phyloP scores from a whole-genome alignment of 371 early-diverging fungal species.

The Saksenaea vasiformis region DNA sequence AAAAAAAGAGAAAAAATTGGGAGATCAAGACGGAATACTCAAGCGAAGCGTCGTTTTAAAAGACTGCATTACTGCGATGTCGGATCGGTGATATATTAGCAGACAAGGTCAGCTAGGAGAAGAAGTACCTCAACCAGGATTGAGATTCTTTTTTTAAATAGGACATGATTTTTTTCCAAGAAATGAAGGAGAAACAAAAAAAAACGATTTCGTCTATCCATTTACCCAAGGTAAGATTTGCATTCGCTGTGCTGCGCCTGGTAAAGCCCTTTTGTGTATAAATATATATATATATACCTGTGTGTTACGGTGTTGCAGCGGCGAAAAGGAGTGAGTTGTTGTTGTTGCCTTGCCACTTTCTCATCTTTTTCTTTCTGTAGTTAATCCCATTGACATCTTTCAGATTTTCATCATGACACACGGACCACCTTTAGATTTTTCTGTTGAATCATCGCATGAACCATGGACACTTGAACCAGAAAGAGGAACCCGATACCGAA shows the following conservation, averaged over 20 bases:
- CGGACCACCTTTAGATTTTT: neutral
- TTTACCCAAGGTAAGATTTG: too few species aligned
- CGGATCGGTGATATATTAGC: too few species aligned
- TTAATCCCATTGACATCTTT: neutral
- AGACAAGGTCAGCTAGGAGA: too few species aligned
- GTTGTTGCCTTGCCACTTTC: neutral
- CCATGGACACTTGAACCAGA: neutral
- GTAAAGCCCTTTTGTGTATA: neutral
- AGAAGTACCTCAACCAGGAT: too few species aligned
- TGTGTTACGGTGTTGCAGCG: slow-evolving; percentile 1
- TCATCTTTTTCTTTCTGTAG: neutral
- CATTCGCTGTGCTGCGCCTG: neutral
- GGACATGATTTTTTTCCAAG: too few species aligned
- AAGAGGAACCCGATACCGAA: neutral
- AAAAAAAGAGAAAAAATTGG: neutral
- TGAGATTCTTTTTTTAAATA: too few species aligned
- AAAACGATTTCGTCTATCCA: too few species aligned
- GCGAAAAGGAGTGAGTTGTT: neutral
- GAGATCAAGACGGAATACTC: neutral
- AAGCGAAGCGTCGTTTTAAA: neutral
- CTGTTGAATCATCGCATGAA: neutral
- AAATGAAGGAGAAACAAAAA: too few species aligned
- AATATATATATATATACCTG: neutral
- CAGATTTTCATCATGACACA: neutral
- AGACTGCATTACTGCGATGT: too few species aligned